Evolutionary conservation across 148 eudicot genomes (phyloP).

Genomic region (Persicaria tinctoria): DNA sequence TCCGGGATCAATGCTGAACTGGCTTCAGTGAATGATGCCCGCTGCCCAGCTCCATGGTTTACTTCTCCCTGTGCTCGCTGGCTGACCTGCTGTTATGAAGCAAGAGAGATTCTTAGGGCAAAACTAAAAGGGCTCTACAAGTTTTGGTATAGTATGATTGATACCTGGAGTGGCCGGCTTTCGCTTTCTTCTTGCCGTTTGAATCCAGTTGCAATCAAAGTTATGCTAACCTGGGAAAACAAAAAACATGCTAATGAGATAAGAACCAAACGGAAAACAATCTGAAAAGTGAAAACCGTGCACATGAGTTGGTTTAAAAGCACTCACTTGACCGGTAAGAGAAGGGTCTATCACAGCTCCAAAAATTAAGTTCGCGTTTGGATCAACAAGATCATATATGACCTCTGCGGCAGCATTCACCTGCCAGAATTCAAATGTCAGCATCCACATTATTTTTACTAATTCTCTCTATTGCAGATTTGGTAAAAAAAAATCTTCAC

Average conservation of each 20-base stretch:
- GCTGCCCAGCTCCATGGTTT: conserved; percentile 37
- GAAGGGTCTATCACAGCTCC: conserved; percentile 97
- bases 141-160: not conserved
- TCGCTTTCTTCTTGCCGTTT: conserved; percentile 70
- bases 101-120: not conserved
- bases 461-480: not conserved
- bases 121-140: not conserved
- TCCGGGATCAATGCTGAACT: conserved; percentile 84
- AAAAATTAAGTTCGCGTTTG: conserved; percentile 92
- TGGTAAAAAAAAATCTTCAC: not conserved
- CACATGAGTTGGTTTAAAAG: not conserved
- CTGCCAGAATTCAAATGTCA: conserved; percentile 30
- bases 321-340: conserved; percentile 77
- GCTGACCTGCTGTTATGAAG: conserved; percentile 35
- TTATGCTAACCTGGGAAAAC: conserved; percentile 53
- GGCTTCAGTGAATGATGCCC: conserved; percentile 65
- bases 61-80: conserved; percentile 54
- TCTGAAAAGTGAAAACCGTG: not conserved
- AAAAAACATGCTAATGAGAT: not conserved
- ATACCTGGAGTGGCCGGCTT: conserved; percentile 53
- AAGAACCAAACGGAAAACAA: not conserved
- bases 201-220: conserved; percentile 77
- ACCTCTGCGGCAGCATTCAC: conserved; percentile 99
- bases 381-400: conserved; percentile 97
- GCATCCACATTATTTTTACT: not conserved